Evolutionary conservation across 73 alveolate genomes (phyloP), one percentile per base, ranked within the genome.

Genomic region (Uronychia setigera): DNA sequence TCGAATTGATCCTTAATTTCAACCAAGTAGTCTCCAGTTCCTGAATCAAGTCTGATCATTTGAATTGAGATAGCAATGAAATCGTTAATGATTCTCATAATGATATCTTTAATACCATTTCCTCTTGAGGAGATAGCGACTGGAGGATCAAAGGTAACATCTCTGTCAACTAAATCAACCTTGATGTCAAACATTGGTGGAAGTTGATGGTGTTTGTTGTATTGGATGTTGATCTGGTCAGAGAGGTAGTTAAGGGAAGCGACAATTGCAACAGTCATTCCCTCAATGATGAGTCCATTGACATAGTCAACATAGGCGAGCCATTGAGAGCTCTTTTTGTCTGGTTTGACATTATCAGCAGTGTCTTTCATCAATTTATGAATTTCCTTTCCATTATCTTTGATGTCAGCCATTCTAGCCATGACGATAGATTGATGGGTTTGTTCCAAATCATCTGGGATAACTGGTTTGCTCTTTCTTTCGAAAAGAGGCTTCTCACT

Each of bases 1-100:
- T 93, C 97, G 83, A 97, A 93, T 78, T 96, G 97, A 79, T 96
- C 99, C 91, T 94, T 95, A 35, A 98, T 93, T 98, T 98, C 99
- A 26, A 94, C 94, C 93, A 98, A 91, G 95, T 96, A 98, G 91
- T 98, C 99, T 35, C 99, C 99, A 88, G 88, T 93, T 74, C 94
- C 96, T 31, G 97, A 87, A 92, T 98, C 99, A 28, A 98, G 96
- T 89, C 99, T 93, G 30, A 95, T 89, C 84, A 98, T 92, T 82
- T 91, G 91, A 78, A 97, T 94, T 14, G 99, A 95, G 79, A 96
- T 94, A 76, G 96, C 89, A 83, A 98, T 87, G 97, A 98, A 96
- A 67, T 96, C 97, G 74, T 95, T 95, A 35, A 95, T 88, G 96
- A 99, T 96, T 82, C 94, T 94, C 90, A 93, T 92, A 32, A 98